Evolutionary conservation across 768 basidiomycete species (phyloP).

Genomic region (Nidularia pulvinata): DNA sequence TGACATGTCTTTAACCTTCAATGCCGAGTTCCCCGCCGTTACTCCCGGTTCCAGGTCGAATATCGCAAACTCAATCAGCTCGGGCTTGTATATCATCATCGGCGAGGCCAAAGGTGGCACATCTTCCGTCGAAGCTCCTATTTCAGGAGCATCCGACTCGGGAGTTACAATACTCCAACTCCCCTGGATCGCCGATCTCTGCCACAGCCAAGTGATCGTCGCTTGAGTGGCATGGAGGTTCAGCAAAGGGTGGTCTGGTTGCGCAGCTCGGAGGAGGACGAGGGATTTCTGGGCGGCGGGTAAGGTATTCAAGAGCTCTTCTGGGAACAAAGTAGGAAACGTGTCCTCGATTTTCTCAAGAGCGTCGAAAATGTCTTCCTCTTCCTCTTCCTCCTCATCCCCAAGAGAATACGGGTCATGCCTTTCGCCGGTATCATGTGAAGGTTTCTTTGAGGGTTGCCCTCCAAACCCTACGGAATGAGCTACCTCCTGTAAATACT

Average conservation of each 20-base stretch:
- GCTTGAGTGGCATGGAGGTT: constrained; percentile 13
- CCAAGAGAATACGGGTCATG: constrained; percentile 28
- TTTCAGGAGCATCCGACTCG: no score
- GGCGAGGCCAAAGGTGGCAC: not conserved
- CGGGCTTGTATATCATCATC: constrained; percentile 20
- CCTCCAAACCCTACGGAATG: constrained; percentile 56
- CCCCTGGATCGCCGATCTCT: constrained; percentile 44
- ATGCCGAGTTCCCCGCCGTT: constrained; percentile 19
- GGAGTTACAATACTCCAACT: constrained; percentile 30
- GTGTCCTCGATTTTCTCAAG: constrained; percentile 30
- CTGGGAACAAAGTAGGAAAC: constrained; percentile 68
- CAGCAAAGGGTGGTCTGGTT: constrained; percentile 65
- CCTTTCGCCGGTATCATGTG: constrained; percentile 17
- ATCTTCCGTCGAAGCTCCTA: constrained; percentile 5
- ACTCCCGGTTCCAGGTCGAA: constrained; percentile 72
- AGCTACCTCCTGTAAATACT: constrained; percentile 60
- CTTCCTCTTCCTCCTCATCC: constrained; percentile 35
- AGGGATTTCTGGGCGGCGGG: constrained; percentile 72
- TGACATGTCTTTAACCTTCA: constrained; percentile 21
- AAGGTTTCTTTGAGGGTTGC: constrained; percentile 18
- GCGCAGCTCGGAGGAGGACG: constrained; percentile 59
- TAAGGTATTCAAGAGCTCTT: constrained; percentile 46
- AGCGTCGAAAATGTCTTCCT: constrained; percentile 35
- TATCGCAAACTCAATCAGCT: constrained; percentile 44
- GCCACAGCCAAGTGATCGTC: constrained; percentile 66